Evolutionary conservation across 768 basidiomycete genomes (phyloP), one percentile per base, ranked within the genome.

Genomic region (Leccinum subgranulosum): DNA sequence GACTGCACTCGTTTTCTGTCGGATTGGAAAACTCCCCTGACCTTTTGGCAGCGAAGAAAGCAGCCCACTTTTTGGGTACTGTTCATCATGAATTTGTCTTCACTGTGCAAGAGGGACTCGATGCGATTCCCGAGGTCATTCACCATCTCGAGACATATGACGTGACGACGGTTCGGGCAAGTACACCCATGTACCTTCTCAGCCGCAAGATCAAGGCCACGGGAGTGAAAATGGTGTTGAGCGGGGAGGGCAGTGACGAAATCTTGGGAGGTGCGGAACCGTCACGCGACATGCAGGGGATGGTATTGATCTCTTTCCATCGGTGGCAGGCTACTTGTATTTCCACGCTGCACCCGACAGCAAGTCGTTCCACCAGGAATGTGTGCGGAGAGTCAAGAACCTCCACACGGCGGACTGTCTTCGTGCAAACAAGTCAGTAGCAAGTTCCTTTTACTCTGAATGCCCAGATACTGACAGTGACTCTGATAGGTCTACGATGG

Each of bases 191-290:
- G 97, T 98, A 98, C 75, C 86, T 98, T 25, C 84, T 99, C 58
- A 93, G 90, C 70, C 84, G 97, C 49, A 98, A 99, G 77, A 95
- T 99, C 78, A 99, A 98, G 77, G 96, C 97, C 6, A 98, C 94
- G 91, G 97, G 97, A 58, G 97, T 99, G 54, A 99, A 99, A 78
- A 99, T 99, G 97, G 97, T 99, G 14, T 81, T 98, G 34, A 92
- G 90, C 62, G 97, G 97, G 17, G 97, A 99, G 75, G 97, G 97
- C 39, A 93, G 91, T 61, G 97, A 99, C 66, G 97, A 99, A 75
- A 94, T 98, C 59, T 84, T 98, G 36, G 96, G 96, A 77, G 95
- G 94, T 91, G 69, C 4, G 36, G 36, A 39, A 39, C 17, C 17
- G 36, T 39, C 36, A 39, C 17, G 17, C 36, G 17, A n/a, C 8